Conservation (phyloP, 371 early-diverging fungal genomes). For the Entomophthora muscae region DNA sequence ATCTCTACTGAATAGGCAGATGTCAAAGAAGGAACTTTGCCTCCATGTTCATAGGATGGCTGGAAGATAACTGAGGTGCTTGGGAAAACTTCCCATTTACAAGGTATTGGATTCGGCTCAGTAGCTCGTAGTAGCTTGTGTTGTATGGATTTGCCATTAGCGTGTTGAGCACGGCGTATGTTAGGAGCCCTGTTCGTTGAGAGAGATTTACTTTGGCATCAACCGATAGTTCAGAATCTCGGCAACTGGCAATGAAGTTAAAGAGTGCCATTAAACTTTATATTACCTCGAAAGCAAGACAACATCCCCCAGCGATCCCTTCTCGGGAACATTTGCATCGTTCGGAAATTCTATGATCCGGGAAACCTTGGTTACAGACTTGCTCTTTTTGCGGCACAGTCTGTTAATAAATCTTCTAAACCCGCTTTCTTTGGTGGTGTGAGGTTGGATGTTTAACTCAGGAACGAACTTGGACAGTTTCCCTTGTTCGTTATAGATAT, state of each 20-base stretch:
- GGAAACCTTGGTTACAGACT: constrained; percentile 27
- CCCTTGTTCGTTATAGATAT: constrained; percentile 55
- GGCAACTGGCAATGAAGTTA: constrained; percentile 17
- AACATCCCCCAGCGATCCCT: constrained; percentile 46
- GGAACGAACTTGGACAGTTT: constrained; percentile 12
- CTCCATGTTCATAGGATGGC: constrained; percentile 36
- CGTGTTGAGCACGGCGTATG: constrained; percentile 11
- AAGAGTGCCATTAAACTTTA: constrained; percentile 17
- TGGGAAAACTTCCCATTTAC: constrained; percentile 40
- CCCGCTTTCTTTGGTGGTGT: constrained; percentile 11
- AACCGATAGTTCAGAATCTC: constrained; percentile 53
- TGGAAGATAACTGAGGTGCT: constrained; percentile 45
- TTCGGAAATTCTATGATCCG: constrained; percentile 19
- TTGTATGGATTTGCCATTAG: constrained; percentile 3
- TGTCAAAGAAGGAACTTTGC: constrained; percentile 10
- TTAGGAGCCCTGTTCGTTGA: constrained; percentile 65
- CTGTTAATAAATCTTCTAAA: constrained; percentile 30
- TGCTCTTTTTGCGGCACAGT: constrained; percentile 26
- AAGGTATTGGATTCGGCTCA: constrained; percentile 28
- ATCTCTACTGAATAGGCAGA: too few relatives aligned
- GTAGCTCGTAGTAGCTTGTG: constrained; percentile 37
- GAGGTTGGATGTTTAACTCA: background rate
- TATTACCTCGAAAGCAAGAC: constrained; percentile 47
- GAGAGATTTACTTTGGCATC: constrained; percentile 44
- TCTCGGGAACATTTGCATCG: background rate